Percentiles rank a stretch among this genome's conserved stretches.
Conservation (phyloP, 805 yeast genomes). For the Ogataea methanolica region DNA sequence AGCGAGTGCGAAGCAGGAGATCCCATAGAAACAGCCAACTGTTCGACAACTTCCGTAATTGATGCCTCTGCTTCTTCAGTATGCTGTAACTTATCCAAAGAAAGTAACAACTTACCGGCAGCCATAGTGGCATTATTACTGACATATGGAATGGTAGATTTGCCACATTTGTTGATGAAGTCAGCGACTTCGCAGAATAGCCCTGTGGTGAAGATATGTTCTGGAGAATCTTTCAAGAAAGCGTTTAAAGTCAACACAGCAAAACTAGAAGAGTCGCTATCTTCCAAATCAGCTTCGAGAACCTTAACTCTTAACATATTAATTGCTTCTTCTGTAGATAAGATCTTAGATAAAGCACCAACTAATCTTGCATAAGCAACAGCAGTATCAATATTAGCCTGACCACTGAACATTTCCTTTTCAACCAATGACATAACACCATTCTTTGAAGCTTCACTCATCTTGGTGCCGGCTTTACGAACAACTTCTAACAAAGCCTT, state of each 20-base stretch:
- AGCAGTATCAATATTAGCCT: constrained; percentile 50
- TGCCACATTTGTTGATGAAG: constrained; percentile 42
- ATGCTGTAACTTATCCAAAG: constrained; percentile 37
- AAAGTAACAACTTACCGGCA: constrained; percentile 70
- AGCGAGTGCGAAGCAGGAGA: constrained; percentile 56
- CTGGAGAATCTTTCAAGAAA: constrained; percentile 73
- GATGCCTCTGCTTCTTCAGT: constrained; percentile 33
- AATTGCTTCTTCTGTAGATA: constrained; percentile 59
- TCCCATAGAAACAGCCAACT: constrained; percentile 44
- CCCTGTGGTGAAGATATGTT: constrained; percentile 51
- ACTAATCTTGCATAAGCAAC: constrained; percentile 74
- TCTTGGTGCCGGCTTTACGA: constrained; percentile 67
- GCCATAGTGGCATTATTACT: constrained; percentile 78
- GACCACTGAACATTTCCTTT: constrained; percentile 46
- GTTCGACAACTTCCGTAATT: constrained; percentile 40
- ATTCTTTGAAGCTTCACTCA: constrained; percentile 69
- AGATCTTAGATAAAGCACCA: constrained; percentile 69
- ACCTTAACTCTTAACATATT: constrained; percentile 58
- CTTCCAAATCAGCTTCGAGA: constrained; percentile 38
- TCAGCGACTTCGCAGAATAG: constrained; percentile 44
- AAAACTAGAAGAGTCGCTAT: constrained; percentile 46
- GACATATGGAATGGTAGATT: constrained; percentile 44
- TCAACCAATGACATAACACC: constrained; percentile 70
- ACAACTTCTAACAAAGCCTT: constrained; percentile 82
- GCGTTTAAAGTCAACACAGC: constrained; percentile 73